These are phyloP conservation scores for Choanephora cucurbitarum DNA, from an alignment of 371 early-diverging fungal genomes.

Conservation along the genomic window DNA sequence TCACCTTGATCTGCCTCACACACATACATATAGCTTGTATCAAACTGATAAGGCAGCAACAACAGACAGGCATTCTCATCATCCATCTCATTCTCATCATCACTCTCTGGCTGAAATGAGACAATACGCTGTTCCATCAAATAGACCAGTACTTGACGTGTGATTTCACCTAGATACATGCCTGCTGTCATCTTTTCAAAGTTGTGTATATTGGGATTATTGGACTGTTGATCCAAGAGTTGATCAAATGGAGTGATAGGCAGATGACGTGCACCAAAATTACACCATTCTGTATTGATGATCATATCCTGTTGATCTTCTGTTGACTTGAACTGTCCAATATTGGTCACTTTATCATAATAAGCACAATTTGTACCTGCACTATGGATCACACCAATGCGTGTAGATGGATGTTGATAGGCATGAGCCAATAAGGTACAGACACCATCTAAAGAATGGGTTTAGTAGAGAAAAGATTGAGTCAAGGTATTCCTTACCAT, in stretches of 20 bases:
- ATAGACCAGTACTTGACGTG: conserved; percentile 75
- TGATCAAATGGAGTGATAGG: conserved; percentile 83
- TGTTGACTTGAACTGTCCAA: conserved; percentile 23
- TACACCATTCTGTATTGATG: conserved; percentile 89
- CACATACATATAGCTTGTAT: conserved; percentile 78
- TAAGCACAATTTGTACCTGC: conserved; percentile 97
- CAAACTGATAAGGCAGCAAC: conserved; percentile 68
- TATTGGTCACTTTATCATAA: conserved; percentile 47
- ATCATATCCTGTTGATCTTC: conserved; percentile 65
- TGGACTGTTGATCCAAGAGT: conserved; percentile 71
- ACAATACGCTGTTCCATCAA: conserved; percentile 64
- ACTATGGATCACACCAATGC: conserved; percentile 89
- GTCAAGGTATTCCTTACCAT: too few species aligned
- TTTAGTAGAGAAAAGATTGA: too few species aligned
- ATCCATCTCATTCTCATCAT: conserved; percentile 41
- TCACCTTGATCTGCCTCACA: conserved; percentile 46
- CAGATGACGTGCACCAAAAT: conserved; percentile 64
- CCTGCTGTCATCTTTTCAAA: conserved; percentile 95
- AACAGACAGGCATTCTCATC: conserved; percentile 39
- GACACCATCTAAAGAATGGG: conserved; percentile 79
- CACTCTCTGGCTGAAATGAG: conserved; percentile 44
- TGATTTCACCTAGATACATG: conserved; percentile 91
- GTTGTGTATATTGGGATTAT: conserved; percentile 74
- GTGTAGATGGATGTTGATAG: conserved; percentile 83
- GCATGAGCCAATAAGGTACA: conserved; percentile 91